Evolutionary conservation across 192 early-diverging fungal species (phyloP).

Genomic region (Gryganskiella cystojenkinii): DNA sequence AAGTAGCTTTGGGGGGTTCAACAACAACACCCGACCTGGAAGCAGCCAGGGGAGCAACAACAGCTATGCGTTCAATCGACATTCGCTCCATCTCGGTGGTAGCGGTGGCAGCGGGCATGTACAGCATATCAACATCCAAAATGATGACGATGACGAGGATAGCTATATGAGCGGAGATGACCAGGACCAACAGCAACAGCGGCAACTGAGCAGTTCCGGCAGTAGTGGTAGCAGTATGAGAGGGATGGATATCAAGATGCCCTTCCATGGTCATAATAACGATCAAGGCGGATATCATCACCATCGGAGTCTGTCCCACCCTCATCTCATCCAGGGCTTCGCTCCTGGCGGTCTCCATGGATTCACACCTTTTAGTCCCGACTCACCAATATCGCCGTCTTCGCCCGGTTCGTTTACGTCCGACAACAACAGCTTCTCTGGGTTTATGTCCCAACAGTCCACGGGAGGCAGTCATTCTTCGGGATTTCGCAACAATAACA

Average conservation of each 20-base stretch:
- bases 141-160: slow-evolving; percentile 20
- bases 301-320: slow-evolving; percentile 18
- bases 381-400: slow-evolving; percentile 9
- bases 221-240: slow-evolving; percentile 6
- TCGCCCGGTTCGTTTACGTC: slow-evolving; percentile 24
- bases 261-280: neutral
- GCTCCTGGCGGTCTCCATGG: slow-evolving; percentile 25
- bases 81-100: neutral
- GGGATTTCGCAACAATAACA: neutral
- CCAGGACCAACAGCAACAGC: neutral
- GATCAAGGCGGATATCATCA: slow-evolving; percentile 11
- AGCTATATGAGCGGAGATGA: slow-evolving; percentile 34
- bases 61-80: neutral
- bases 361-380: slow-evolving; percentile 24
- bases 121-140: slow-evolving; percentile 41
- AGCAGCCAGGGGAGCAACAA: neutral
- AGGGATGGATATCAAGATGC: slow-evolving; percentile 36
- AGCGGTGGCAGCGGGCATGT: neutral
- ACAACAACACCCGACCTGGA: neutral
- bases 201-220: neutral
- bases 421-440: slow-evolving; percentile 22
- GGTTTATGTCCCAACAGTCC: slow-evolving; percentile 10
- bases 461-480: neutral
- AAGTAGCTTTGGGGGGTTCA: slow-evolving; percentile 1
- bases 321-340: slow-evolving; percentile 29